Evolutionary conservation across 208 protist genomes (phyloP).

Genomic region (Leishmania mexicana): DNA sequence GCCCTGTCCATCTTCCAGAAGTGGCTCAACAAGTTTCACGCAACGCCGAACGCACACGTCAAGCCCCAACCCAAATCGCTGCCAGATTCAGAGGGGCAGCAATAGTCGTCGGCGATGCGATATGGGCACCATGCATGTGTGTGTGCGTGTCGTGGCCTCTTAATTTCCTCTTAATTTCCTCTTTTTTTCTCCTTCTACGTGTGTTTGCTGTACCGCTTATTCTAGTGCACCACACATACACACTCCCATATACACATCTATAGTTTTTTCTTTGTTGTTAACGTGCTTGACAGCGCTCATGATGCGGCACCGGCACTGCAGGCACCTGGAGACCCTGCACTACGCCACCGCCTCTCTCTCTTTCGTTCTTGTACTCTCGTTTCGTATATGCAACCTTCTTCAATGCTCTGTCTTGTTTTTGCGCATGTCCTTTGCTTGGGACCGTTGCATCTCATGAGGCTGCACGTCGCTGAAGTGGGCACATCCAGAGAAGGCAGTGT

Average conservation of each 20-base stretch:
- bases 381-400: background rate
- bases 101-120: background rate
- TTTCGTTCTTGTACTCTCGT: background rate
- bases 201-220: background rate
- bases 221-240: background rate
- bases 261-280: background rate
- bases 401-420: background rate
- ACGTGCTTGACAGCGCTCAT: background rate
- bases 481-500: background rate
- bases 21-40: constrained; percentile 17
- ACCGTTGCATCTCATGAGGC: background rate
- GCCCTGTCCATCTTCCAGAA: constrained; percentile 29
- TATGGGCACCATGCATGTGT: background rate
- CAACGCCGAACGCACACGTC: background rate
- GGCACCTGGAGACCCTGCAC: constrained; percentile 1
- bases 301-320: background rate
- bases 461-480: background rate
- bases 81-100: background rate
- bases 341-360: background rate
- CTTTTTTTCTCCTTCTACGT: background rate
- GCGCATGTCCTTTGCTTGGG: background rate
- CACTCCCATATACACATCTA: background rate
- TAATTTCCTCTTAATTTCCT: background rate
- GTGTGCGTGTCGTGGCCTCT: background rate
- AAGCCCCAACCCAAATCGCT: background rate